A percentile compares a stretch with the other conserved stretches of the same genome.
These are phyloP conservation scores for Protomyces gravidus DNA, from an alignment of 1,139 yeast species.

Conservation along the genomic window DNA sequence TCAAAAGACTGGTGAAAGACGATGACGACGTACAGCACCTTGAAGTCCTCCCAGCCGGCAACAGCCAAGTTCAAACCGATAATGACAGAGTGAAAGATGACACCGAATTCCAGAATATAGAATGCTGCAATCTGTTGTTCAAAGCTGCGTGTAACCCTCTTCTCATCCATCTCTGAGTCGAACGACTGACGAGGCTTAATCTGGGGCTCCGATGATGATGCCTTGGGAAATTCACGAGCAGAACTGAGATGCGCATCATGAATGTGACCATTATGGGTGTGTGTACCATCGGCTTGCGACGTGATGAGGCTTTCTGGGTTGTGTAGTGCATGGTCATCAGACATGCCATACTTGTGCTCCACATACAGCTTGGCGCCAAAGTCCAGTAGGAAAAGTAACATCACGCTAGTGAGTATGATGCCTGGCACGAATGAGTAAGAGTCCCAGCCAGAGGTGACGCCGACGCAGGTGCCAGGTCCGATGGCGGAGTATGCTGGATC, in stretches of 20 bases:
- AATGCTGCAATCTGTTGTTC: slow-evolving; percentile 46
- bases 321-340: slow-evolving; percentile 17
- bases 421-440: slow-evolving; percentile 39
- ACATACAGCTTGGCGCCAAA: slow-evolving; percentile 38
- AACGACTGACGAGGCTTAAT: background rate
- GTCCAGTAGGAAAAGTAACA: slow-evolving; percentile 40
- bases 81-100: slow-evolving; percentile 65
- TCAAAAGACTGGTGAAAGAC: slow-evolving; percentile 81
- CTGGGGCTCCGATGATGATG: background rate
- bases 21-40: slow-evolving; percentile 63
- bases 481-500: slow-evolving; percentile 34
- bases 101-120: slow-evolving; percentile 62
- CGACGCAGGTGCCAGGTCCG: slow-evolving; percentile 37
- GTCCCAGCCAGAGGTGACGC: slow-evolving; percentile 31
- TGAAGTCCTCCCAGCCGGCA: slow-evolving; percentile 60
- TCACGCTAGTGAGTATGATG: slow-evolving; percentile 50
- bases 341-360: slow-evolving; percentile 29
- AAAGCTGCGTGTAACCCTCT: slow-evolving; percentile 23
- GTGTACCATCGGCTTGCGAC: slow-evolving; percentile 10
- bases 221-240: slow-evolving; percentile 5
- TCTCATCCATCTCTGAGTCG: slow-evolving; percentile 4
- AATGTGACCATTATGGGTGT: slow-evolving; percentile 25
- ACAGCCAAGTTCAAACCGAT: slow-evolving; percentile 63
- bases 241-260: slow-evolving; percentile 35
- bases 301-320: slow-evolving; percentile 21